Evolutionary conservation across 1,284 basidiomycete species (phyloP), one percentile per base, ranked within the genome.

Genomic region (Trametes pubescens): DNA sequence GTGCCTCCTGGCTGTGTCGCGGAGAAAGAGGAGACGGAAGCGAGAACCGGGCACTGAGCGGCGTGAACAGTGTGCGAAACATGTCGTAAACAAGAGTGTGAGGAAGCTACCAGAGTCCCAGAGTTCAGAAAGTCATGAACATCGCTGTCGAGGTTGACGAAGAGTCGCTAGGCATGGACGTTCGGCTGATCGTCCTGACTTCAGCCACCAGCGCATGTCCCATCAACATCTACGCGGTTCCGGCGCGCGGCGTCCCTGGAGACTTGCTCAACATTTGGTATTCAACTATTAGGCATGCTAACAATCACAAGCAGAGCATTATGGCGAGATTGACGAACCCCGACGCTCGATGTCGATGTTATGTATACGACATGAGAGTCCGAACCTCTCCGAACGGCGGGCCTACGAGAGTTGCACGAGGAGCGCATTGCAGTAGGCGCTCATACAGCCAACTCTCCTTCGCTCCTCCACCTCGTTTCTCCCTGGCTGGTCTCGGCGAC

Each of bases 41-140:
- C 16, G 71, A 69, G 64, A 79, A 78, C 10, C 74, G 73, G 34
- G 76, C 73, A 60, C 76, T 77, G 44, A 79, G 69, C 26, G 78
- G 78, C 6, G 77, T 77, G 57, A 79, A 69, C 22, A 79, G 60
- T 9, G 77, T 73, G 47, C 76, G 75, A 29, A 79, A 65, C 78
- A 79, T 79, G 34, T 26, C 58, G 46, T 24, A 29, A 29, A 29
- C 21, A 46, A 51, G 22, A 48, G 48, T 38, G 26, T n/a, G 48
- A 51, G 56, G 44, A 46, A 60, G 59, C 59, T 64, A 59, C 57
- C 64, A 70, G 62, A 66, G 51, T 57, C 65, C 52, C 47, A 62
- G 58, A 51, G n/a, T 61, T 65, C 53, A 65, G 48, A 57, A 16
- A 18, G 46, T 59, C 64, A 24, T 51, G 54, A 47, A 44, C 65